A percentile compares a stretch with the other conserved stretches of the same genome.
phyloP scores from a whole-genome alignment of 306 rosid genomes.

The Cyclanthera cordifolia region DNA sequence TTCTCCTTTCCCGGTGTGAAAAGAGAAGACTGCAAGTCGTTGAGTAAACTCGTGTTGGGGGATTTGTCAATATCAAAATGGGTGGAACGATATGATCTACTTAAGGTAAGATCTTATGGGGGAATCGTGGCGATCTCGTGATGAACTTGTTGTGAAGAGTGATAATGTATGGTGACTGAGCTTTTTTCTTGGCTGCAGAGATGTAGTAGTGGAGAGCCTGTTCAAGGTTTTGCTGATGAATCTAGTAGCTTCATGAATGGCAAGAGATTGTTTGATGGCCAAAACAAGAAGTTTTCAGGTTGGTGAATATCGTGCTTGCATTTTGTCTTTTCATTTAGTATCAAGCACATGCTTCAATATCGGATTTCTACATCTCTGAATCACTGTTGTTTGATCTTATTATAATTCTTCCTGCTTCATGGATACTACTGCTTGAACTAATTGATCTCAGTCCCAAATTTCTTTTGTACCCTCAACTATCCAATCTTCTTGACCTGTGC shows the following conservation, averaged over 20 bases:
- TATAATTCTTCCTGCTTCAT: not conserved
- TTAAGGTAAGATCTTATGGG: slow-evolving; percentile 44
- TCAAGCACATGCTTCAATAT: not conserved
- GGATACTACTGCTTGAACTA: not conserved
- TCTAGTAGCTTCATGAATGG: slow-evolving; percentile 33
- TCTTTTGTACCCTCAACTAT: not conserved
- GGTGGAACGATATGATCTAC: slow-evolving; percentile 58
- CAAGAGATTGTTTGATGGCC: slow-evolving; percentile 44
- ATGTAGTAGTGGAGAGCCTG: slow-evolving; percentile 36
- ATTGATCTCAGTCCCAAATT: not conserved
- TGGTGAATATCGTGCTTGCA: slow-evolving; percentile 15
- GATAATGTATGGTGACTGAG: not conserved
- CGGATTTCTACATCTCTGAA: not conserved
- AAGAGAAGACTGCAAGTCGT: slow-evolving; percentile 69
- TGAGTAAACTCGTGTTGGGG: slow-evolving; percentile 55
- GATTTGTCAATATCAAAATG: slow-evolving; percentile 59
- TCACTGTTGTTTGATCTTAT: not conserved
- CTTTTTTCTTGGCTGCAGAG: slow-evolving; percentile 38
- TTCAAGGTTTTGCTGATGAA: slow-evolving; percentile 33
- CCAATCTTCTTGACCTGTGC: not conserved
- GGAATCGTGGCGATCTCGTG: not conserved
- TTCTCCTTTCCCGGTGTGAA: slow-evolving; percentile 52
- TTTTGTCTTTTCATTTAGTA: not conserved
- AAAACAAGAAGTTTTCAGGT: slow-evolving; percentile 69
- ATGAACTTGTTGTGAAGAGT: not conserved